Conservation (phyloP, 495 filamentous ascomycete genomes). For the Talaromyces stipitatus region DNA sequence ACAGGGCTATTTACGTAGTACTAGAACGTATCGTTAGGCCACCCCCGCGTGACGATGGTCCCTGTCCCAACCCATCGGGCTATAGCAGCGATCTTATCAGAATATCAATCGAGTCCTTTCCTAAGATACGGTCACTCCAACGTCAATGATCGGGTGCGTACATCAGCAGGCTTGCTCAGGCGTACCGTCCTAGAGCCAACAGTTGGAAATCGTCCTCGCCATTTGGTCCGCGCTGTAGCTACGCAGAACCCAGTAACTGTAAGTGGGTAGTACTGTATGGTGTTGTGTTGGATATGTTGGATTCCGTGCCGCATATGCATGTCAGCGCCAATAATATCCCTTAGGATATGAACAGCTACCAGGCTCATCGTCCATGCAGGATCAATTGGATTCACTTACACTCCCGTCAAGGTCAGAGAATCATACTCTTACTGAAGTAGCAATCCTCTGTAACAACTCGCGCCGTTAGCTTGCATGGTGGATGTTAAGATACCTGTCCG, state of each 20-base stretch:
- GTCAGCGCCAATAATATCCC: too few species aligned
- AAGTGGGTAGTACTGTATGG: background rate
- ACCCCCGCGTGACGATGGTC: too few species aligned
- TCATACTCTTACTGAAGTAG: too few species aligned
- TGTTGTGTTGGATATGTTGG: background rate
- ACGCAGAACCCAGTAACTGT: background rate
- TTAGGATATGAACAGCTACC: too few species aligned
- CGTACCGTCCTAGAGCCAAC: background rate
- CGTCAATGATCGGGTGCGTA: background rate
- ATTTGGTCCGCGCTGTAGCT: background rate
- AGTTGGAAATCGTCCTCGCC: background rate
- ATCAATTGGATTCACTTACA: too few species aligned
- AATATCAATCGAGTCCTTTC: background rate
- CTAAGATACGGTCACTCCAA: background rate
- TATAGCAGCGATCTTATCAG: background rate
- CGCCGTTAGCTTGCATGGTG: too few species aligned
- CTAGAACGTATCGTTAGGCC: too few species aligned
- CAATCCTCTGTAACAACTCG: too few species aligned
- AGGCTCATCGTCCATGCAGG: too few species aligned
- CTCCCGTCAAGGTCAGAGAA: too few species aligned
- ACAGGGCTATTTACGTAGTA: background rate
- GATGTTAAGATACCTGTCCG: too few species aligned
- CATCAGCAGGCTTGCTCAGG: background rate
- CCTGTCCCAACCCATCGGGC: background rate
- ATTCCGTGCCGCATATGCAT: background rate